These are phyloP conservation scores for Claviceps spartinae DNA, from an alignment of 2,329 filamentous ascomycete species.

Conservation along the genomic window DNA sequence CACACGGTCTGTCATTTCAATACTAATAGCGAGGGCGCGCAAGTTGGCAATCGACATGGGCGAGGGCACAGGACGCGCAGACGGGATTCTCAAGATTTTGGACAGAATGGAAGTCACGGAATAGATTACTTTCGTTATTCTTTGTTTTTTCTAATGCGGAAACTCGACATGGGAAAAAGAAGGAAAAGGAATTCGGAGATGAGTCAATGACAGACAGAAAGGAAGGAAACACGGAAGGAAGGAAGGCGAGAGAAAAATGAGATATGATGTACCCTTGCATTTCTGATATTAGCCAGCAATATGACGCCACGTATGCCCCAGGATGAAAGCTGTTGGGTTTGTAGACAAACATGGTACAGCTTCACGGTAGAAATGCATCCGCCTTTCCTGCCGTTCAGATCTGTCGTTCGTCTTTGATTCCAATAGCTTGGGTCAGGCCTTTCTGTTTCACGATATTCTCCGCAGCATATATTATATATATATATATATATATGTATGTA, in stretches of 20 bases:
- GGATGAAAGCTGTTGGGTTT: too few relatives aligned
- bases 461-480: too few relatives aligned
- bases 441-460: too few relatives aligned
- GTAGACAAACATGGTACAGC: too few relatives aligned
- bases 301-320: too few relatives aligned
- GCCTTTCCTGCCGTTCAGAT: too few relatives aligned
- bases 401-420: too few relatives aligned
- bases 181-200: not conserved
- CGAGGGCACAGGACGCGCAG: constrained; percentile 39
- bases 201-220: not conserved
- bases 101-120: constrained; percentile 42
- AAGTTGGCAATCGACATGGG: constrained; percentile 52
- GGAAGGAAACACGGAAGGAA: not conserved
- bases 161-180: not conserved
- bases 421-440: too few relatives aligned
- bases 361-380: too few relatives aligned
- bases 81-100: constrained; percentile 51
- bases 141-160: not conserved
- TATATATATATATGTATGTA: too few relatives aligned
- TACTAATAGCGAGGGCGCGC: constrained; percentile 51
- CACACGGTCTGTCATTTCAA: constrained; percentile 51
- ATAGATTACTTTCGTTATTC: not conserved
- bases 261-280: too few relatives aligned
- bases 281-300: too few relatives aligned
- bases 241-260: not conserved